These are phyloP conservation scores for Podospora sp. DNA, from an alignment of 495 filamentous ascomycete species.

Conservation along the genomic window DNA sequence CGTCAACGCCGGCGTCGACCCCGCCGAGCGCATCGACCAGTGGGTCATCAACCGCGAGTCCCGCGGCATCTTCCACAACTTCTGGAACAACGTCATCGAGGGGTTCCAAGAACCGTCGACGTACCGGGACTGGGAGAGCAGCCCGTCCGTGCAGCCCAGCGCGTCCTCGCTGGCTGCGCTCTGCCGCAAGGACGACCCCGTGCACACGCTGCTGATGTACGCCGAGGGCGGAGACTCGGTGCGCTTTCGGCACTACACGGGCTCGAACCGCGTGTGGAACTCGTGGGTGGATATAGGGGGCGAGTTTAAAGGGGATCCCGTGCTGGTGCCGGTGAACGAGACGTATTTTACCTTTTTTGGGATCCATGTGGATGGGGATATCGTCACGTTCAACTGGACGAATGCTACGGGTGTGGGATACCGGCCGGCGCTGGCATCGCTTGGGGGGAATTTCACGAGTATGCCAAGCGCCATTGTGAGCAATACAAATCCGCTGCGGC, in stretches of 20 bases:
- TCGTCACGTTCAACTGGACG: slow-evolving; percentile 1
- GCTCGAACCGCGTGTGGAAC: slow-evolving; percentile 1
- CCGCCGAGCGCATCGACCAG: slow-evolving; percentile 15
- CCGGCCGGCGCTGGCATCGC: neutral
- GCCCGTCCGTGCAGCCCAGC: neutral
- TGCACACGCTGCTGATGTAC: slow-evolving; percentile 4
- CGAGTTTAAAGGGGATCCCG: slow-evolving; percentile 4
- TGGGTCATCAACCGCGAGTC: slow-evolving; percentile 13
- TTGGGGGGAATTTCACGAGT: slow-evolving; percentile 7
- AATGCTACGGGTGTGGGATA: neutral
- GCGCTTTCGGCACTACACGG: neutral
- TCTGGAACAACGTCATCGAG: slow-evolving; percentile 4
- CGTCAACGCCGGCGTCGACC: neutral
- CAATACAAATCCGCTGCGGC: neutral
- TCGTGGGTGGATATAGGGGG: slow-evolving; percentile 7
- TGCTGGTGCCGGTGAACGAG: neutral
- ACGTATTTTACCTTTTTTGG: slow-evolving; percentile 3
- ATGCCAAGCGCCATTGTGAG: neutral
- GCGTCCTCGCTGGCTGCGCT: neutral
- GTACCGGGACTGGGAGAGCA: slow-evolving; percentile 3
- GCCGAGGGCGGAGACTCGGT: neutral
- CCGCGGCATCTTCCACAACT: slow-evolving; percentile 5
- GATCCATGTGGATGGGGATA: neutral
- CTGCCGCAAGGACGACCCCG: slow-evolving; percentile 5
- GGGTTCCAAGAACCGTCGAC: slow-evolving; percentile 4